Evolutionary conservation across 1,139 yeast species (phyloP).

Genomic region (Blastobotrys aristatus): DNA sequence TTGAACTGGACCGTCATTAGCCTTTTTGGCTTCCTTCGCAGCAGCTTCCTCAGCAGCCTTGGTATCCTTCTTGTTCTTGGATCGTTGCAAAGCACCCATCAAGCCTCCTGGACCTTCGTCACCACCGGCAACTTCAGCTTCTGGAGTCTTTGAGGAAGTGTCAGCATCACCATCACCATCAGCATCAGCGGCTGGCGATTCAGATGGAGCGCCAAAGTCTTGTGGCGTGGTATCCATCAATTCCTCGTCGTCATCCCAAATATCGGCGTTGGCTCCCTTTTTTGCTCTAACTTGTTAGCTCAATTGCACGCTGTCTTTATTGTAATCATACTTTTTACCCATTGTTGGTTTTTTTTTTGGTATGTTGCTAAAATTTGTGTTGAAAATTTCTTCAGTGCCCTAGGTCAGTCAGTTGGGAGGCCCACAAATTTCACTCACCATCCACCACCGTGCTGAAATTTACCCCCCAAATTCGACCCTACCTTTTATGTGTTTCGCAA

Average conservation of each 20-base stretch:
- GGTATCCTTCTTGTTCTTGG: constrained; percentile 68
- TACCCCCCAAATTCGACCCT: too few species aligned
- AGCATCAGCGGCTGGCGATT: constrained; percentile 17
- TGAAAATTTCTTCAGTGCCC: too few species aligned
- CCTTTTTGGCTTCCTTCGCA: constrained; percentile 35
- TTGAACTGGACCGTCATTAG: constrained; percentile 28
- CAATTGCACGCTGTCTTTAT: too few species aligned
- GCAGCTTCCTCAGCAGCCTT: constrained; percentile 48
- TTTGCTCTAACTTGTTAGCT: constrained; percentile 31
- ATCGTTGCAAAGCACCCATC: constrained; percentile 73
- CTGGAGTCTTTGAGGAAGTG: constrained; percentile 14
- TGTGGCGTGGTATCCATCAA: constrained; percentile 51
- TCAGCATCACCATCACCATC: constrained; percentile 38
- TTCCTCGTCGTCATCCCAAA: constrained; percentile 79
- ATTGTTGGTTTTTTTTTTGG: constrained; percentile 19
- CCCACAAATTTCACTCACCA: too few species aligned
- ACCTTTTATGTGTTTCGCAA: constrained; percentile 2
- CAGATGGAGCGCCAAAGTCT: constrained; percentile 43
- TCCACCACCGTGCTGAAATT: too few species aligned
- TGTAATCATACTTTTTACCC: constrained; percentile 36
- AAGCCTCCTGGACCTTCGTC: constrained; percentile 48
- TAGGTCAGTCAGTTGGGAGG: too few species aligned
- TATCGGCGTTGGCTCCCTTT: constrained; percentile 58
- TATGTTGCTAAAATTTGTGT: neutral
- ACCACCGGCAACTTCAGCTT: constrained; percentile 35